Conservation (phyloP, 208 protist species). For the Leishmania turanica region DNA sequence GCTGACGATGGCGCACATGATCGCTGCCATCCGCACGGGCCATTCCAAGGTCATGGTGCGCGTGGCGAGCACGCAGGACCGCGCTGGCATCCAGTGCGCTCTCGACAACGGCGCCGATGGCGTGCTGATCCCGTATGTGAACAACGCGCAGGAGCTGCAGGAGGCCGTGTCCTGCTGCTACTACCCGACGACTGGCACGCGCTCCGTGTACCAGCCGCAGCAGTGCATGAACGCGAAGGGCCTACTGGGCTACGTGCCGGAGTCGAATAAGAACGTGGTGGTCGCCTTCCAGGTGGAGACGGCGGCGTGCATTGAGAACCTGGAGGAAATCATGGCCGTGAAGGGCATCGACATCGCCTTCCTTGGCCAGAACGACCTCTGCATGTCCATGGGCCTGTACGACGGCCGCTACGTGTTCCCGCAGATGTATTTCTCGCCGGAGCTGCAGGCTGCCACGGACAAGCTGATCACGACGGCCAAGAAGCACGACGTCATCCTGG, state of each 20-base stretch:
- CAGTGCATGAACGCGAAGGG: conserved; percentile 81
- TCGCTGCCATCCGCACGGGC: conserved; percentile 68
- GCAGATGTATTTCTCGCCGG: conserved; percentile 79
- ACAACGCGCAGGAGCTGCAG: conserved; percentile 71
- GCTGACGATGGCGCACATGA: conserved; percentile 62
- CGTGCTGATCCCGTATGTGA: conserved; percentile 84
- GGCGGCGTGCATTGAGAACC: conserved; percentile 76
- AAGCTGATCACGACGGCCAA: conserved; percentile 71
- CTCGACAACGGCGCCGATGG: conserved; percentile 80
- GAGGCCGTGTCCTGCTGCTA: conserved; percentile 82
- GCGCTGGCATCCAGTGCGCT: conserved; percentile 75
- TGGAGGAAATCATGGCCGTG: conserved; percentile 82
- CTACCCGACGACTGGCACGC: conserved; percentile 76
- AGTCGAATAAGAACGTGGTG: conserved; percentile 79
- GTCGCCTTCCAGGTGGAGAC: conserved; percentile 86
- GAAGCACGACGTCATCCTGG: conserved; percentile 73
- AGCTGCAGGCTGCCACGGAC: conserved; percentile 66
- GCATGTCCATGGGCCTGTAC: conserved; percentile 86
- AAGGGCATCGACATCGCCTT: conserved; percentile 83
- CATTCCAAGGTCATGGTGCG: conserved; percentile 71
- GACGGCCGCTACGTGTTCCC: conserved; percentile 84
- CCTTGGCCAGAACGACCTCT: conserved; percentile 82
- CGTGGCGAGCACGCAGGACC: conserved; percentile 72
- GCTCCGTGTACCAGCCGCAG: conserved; percentile 79
- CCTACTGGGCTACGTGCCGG: conserved; percentile 76